Evolutionary conservation across 805 yeast genomes (phyloP).

Genomic region (Starmerella floris): DNA sequence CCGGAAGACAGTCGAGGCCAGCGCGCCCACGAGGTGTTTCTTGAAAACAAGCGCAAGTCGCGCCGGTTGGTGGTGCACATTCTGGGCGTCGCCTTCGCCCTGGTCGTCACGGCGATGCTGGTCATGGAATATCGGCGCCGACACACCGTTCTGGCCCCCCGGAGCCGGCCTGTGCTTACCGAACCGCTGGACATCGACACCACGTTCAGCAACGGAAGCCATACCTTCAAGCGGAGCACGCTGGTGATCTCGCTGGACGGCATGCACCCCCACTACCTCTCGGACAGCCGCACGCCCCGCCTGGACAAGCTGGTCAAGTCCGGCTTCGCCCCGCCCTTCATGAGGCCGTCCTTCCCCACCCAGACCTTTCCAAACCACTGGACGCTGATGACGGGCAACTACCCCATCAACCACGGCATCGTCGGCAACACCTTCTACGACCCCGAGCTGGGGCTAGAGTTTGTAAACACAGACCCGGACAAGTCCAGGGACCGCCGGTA

Average conservation of each 20-base stretch:
- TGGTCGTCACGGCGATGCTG: slow-evolving; percentile 7
- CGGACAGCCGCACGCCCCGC: slow-evolving; percentile 52
- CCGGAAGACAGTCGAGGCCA: neutral
- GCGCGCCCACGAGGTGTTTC: slow-evolving; percentile 2
- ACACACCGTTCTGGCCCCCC: neutral
- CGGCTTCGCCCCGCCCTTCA: slow-evolving; percentile 56
- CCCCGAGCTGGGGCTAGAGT: slow-evolving; percentile 40
- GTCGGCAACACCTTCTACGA: slow-evolving; percentile 73
- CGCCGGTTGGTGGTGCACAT: slow-evolving; percentile 5
- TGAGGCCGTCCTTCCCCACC: slow-evolving; percentile 79
- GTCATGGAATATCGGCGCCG: slow-evolving; percentile 1
- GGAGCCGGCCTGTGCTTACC: slow-evolving; percentile 2
- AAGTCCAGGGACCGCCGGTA: slow-evolving; percentile 42
- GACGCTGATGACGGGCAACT: slow-evolving; percentile 75
- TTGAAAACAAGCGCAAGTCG: neutral
- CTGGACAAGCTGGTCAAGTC: slow-evolving; percentile 45
- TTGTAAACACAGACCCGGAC: slow-evolving; percentile 47
- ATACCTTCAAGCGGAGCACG: slow-evolving; percentile 63
- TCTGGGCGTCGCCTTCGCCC: slow-evolving; percentile 4
- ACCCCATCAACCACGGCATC: slow-evolving; percentile 76
- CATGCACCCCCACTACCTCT: slow-evolving; percentile 78
- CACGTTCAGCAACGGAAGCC: slow-evolving; percentile 44
- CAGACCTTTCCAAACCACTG: slow-evolving; percentile 88
- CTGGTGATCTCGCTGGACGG: slow-evolving; percentile 73
- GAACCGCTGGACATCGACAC: slow-evolving; percentile 8